Percentiles rank a stretch among this genome's conserved stretches.
Conservation (phyloP, 1,284 basidiomycete genomes). For the Boletus semigastroideus region DNA sequence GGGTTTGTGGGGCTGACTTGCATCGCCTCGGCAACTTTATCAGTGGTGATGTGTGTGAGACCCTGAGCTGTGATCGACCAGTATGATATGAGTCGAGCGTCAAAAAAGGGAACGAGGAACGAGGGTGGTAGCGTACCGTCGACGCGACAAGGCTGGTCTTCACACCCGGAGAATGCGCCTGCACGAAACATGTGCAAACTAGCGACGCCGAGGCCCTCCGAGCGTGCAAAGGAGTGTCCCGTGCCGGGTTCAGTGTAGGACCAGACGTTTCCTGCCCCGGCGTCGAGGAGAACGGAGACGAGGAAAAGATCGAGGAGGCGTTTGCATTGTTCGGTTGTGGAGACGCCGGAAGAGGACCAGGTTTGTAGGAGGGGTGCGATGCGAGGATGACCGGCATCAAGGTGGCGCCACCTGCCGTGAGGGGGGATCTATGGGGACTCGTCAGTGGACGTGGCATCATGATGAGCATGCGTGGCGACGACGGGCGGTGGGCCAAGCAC, state of each 20-base stretch:
- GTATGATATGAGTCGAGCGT: not conserved
- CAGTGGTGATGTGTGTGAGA: constrained; percentile 63
- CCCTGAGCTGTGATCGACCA: constrained; percentile 57
- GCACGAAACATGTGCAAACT: constrained; percentile 86
- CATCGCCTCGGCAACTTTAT: constrained; percentile 68
- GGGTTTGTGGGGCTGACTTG: constrained; percentile 82
- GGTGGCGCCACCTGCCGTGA: constrained; percentile 90
- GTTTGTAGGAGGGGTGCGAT: constrained; percentile 57
- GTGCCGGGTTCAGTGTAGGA: constrained; percentile 65
- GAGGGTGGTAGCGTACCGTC: constrained; percentile 58
- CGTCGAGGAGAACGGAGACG: constrained; percentile 91
- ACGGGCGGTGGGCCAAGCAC: constrained; percentile 8
- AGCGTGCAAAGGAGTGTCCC: constrained; percentile 65
- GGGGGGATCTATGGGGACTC: constrained; percentile 68
- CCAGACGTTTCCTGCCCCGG: constrained; percentile 89
- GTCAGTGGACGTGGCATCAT: not conserved
- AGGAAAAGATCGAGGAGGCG: constrained; percentile 89
- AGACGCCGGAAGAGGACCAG: constrained; percentile 52
- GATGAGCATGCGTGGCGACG: not conserved
- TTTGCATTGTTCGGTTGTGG: constrained; percentile 63
- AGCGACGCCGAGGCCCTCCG: constrained; percentile 90
- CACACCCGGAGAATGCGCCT: constrained; percentile 79
- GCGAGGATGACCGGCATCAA: constrained; percentile 67
- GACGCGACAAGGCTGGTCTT: constrained; percentile 64
- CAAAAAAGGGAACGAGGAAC: constrained; percentile 1